Base-by-base conservation (phyloP, 2,329 filamentous ascomycete species). In the Trichophyton simii region DNA sequence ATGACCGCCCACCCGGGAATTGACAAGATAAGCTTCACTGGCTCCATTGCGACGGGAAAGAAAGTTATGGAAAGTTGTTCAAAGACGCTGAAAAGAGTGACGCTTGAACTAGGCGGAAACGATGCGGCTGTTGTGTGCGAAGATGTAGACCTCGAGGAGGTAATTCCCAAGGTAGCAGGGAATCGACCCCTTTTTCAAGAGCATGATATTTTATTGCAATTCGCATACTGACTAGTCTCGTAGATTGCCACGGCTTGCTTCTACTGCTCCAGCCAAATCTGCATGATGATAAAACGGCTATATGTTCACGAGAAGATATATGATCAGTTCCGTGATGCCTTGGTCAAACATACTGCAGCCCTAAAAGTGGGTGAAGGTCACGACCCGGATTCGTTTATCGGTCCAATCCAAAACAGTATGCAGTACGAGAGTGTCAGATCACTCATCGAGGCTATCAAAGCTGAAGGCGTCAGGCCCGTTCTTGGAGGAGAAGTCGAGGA, bases 11-110 rank as follows among this genome's bases (percentile, higher is more conserved):
- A 87, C 66, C 81, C 82, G 0, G 80, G 77, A 20, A 79, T 86
- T 61, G 77, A 80, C 61, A 87, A 85, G 76, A 80, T 87, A 68
- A 79, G 76, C 65, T 87, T 87, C 72, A 87, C 84, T 0, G 83
- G 84, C 2, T 84, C 81, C 9, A 82, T 77, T 5, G 75, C 76
- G 0, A 85, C 82, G 0, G 84, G 84, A 8, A 85, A 85, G 75
- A 79, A 79, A 69, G 80, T 87, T 60, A 80, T 84, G 77, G 78
- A 77, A 61, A 79, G 76, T n/a, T 79, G 77, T 59, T 75, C 80
- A 25, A 77, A 78, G 68, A 83, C 82, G 0, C 72, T 87, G 28
- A 86, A 85, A 76, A 75, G 82, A 46, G 77, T 83, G 20, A 84
- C 81, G 0, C 77, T 86, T 13, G 84, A 86, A 70, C 77, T 85